A percentile compares a stretch with the other conserved stretches of the same genome.
Conservation (phyloP, 345 rosid species). For the Bruguiera sexangula region DNA sequence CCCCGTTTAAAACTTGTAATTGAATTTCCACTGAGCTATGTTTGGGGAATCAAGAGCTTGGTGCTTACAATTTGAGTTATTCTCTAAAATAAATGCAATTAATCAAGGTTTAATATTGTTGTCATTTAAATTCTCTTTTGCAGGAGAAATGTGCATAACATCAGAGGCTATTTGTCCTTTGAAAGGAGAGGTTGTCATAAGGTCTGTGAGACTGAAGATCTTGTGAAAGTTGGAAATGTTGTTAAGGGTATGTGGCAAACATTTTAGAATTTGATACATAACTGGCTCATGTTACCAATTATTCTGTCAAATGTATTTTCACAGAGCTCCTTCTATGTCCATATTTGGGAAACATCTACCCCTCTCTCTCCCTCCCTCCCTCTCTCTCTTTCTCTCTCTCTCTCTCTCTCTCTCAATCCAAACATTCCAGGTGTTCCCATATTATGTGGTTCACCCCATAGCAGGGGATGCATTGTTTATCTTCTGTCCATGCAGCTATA, state of each 20-base stretch:
- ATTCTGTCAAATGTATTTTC: background rate
- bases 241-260: slow-evolving; percentile 59
- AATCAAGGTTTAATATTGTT: slow-evolving; percentile 10
- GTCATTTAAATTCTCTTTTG: slow-evolving; percentile 10
- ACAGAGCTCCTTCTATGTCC: background rate
- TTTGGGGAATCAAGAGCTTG: slow-evolving; percentile 44
- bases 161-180: slow-evolving; percentile 71
- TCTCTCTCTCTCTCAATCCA: too few species aligned
- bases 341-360: too few species aligned
- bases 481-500: slow-evolving; percentile 85
- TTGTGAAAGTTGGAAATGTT: slow-evolving; percentile 79
- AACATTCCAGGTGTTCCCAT: slow-evolving; percentile 68
- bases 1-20: too few species aligned
- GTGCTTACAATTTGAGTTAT: slow-evolving; percentile 78
- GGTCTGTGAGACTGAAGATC: slow-evolving; percentile 94
- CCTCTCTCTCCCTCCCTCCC: too few species aligned
- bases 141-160: slow-evolving; percentile 63
- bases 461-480: slow-evolving; percentile 76
- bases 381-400: too few species aligned
- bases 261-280: background rate
- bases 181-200: slow-evolving; percentile 83
- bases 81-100: slow-evolving; percentile 8
- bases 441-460: slow-evolving; percentile 80
- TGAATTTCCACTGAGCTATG: slow-evolving; percentile 60
- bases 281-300: background rate